Evolutionary conservation across 495 filamentous ascomycete genomes (phyloP), one percentile per base, ranked within the genome.

Genomic region (Talaromyces thailandensis): DNA sequence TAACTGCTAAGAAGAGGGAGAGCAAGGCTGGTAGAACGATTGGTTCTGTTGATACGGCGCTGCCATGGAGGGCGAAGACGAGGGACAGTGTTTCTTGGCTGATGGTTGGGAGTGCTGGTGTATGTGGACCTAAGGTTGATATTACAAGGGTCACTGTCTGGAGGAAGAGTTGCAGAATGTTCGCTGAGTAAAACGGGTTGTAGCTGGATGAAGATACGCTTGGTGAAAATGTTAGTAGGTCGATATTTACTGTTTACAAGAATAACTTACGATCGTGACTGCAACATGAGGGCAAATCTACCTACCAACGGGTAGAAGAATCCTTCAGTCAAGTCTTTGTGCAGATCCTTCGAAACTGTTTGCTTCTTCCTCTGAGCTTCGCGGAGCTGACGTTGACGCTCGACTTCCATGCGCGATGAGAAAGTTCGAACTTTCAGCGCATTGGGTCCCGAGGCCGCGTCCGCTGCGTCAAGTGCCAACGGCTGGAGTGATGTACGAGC

Each of bases 351-450:
- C 7, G 87, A 78, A 26, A 86, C 87, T 1, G 85, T 80, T 64
- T 86, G 86, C 28, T 79, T 71, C 52, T 76, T 73, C 23, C 76
- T 70, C 35, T 78, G 68, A 1, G 73, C 67, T 14, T 75, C 75
- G 31, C 75, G 76, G 43, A 76, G 65, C 60, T 84, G 75, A 11
- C 87, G 83, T 35, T 85, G 84, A 62, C 82, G 82, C 68, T 88
- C 84, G 21, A 87, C 84, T 51, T 83, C 83, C 76, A 91, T 85
- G 21, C 89, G 82, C 0, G 84, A 85, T 28, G 86, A 88, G 74
- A 92, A 91, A 18, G 85, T 90, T 58, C 88, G 84, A 58, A 96
- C 84, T 76, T 96, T 96, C 37, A 97, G 84, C 5, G 86, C 84
- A 64, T 90, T 86, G 0, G 93, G 92, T 0, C 93, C 92, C 1